These are phyloP conservation scores for Fraxinus nigra DNA, from an alignment of 305 asterid genomes.

Conservation along the genomic window DNA sequence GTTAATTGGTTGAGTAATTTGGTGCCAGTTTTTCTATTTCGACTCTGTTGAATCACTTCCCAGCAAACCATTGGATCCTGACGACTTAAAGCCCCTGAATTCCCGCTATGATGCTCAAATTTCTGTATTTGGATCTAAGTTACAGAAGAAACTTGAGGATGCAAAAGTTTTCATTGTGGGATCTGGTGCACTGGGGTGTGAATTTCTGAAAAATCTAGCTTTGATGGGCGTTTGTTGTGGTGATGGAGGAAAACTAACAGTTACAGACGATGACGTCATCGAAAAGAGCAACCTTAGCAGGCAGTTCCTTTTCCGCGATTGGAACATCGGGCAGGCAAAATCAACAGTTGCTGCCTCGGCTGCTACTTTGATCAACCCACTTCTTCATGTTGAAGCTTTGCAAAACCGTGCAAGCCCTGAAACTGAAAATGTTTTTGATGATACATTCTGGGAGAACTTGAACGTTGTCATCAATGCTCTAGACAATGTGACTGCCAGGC, in stretches of 20 bases:
- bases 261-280: constrained; percentile 48
- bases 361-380: constrained; percentile 39
- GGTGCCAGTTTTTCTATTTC: constrained; percentile 41
- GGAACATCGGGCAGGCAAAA: constrained; percentile 49
- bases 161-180: constrained; percentile 40
- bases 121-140: constrained; percentile 40
- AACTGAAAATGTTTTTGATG: constrained; percentile 40
- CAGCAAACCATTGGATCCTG: constrained; percentile 30
- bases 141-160: constrained; percentile 42
- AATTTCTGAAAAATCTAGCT: constrained; percentile 44
- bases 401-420: constrained; percentile 46
- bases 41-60: constrained; percentile 48
- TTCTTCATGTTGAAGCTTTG: constrained; percentile 36
- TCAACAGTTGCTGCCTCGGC: constrained; percentile 46
- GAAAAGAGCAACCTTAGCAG: constrained; percentile 46
- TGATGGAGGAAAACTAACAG: constrained; percentile 36
- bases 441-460: constrained; percentile 40
- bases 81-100: constrained; percentile 38
- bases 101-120: constrained; percentile 47
- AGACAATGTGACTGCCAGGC: constrained; percentile 43
- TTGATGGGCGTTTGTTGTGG: constrained; percentile 46
- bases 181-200: constrained; percentile 48
- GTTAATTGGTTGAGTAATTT: background rate
- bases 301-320: constrained; percentile 43
- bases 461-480: constrained; percentile 41